A percentile compares a stretch with the other conserved stretches of the same genome.
These are phyloP conservation scores for Pseudogymnoascus sp. DNA, from an alignment of 2,329 filamentous ascomycete species.

Conservation along the genomic window DNA sequence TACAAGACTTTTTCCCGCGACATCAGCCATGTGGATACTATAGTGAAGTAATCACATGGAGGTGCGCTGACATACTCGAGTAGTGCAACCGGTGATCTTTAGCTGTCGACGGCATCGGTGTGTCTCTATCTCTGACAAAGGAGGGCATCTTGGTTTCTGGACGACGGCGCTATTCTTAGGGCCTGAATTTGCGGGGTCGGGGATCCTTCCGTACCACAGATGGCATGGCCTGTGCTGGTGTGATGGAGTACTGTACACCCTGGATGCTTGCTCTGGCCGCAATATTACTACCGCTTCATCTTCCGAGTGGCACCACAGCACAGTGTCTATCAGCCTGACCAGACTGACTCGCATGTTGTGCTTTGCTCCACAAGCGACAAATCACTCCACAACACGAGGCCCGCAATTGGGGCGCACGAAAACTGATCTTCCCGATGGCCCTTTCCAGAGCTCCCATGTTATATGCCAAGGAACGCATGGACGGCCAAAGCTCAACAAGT, in stretches of 20 bases:
- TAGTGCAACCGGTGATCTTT: background rate
- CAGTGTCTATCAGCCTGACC: background rate
- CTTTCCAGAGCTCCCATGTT: background rate
- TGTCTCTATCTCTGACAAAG: background rate
- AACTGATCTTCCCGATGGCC: slow-evolving; percentile 5
- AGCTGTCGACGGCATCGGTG: background rate
- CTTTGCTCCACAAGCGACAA: slow-evolving; percentile 4
- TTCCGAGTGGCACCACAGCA: slow-evolving; percentile 2
- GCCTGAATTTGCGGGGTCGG: background rate
- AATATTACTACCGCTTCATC: slow-evolving; percentile 1
- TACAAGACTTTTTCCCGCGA: background rate
- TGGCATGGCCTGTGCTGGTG: slow-evolving; percentile 1
- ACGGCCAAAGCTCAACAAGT: slow-evolving; percentile 5
- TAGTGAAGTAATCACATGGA: background rate
- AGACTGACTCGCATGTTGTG: slow-evolving; percentile 4
- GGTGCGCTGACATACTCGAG: background rate
- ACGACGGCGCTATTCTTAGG: slow-evolving; percentile 6
- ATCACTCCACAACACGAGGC: slow-evolving; percentile 2
- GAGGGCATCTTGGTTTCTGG: background rate
- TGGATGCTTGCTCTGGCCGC: background rate
- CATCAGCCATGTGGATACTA: background rate
- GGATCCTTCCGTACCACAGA: slow-evolving; percentile 7
- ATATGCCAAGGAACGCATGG: background rate
- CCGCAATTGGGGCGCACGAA: background rate
- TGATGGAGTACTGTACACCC: background rate